phyloP scores from a whole-genome alignment of 345 rosid species.

The Camelina neglecta region DNA sequence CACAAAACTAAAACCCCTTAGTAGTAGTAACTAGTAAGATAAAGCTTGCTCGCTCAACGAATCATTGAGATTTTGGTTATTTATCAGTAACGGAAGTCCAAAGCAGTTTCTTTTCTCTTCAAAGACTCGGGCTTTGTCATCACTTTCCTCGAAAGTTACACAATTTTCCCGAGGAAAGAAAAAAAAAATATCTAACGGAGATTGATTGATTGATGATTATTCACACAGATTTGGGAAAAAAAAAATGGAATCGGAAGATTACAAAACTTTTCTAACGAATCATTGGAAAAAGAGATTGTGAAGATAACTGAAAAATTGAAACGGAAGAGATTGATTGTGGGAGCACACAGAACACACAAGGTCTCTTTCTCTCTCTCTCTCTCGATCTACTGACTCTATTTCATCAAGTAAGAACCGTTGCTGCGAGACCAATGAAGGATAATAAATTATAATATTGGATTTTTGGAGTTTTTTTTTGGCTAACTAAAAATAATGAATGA shows the following conservation, averaged over 20 bases:
- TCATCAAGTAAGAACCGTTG: constrained; percentile 42
- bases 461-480: not conserved
- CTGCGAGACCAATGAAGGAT: constrained; percentile 16
- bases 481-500: not conserved
- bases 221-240: not conserved
- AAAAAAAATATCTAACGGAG: constrained; percentile 26
- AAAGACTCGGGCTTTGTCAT: constrained; percentile 2
- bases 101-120: constrained; percentile 18
- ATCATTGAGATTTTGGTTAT: not conserved
- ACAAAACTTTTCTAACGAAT: constrained; percentile 8
- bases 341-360: not conserved
- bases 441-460: not conserved
- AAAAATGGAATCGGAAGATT: constrained; percentile 28
- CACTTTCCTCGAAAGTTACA: not conserved
- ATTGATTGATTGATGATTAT: not conserved
- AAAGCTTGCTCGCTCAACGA: constrained; percentile 35
- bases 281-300: not conserved
- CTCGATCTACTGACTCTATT: constrained; percentile 30
- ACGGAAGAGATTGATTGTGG: not conserved
- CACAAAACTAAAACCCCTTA: constrained; percentile 6
- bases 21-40: not conserved
- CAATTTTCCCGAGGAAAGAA: constrained; percentile 27
- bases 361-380: not conserved
- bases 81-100: constrained; percentile 27
- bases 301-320: constrained; percentile 9